These are phyloP conservation scores for Penicillium angulare DNA, from an alignment of 495 filamentous ascomycete genomes.

Conservation along the genomic window DNA sequence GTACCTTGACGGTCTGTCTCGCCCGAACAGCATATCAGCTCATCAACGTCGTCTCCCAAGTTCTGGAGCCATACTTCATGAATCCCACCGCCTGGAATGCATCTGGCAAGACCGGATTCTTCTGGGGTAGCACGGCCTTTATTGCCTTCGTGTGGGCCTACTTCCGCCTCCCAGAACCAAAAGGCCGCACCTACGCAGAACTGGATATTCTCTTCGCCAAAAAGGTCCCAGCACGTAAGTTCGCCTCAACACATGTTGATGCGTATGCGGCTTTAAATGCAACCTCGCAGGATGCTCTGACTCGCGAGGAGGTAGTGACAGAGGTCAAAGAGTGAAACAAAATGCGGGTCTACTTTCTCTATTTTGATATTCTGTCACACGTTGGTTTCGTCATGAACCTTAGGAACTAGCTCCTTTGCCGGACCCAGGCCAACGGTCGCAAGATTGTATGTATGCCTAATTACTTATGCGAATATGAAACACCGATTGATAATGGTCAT, in stretches of 20 bases:
- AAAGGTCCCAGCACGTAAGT: constrained; percentile 58
- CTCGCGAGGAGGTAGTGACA: constrained; percentile 5
- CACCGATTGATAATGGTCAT: too few relatives aligned
- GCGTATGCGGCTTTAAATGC: constrained; percentile 40
- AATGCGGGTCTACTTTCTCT: not conserved
- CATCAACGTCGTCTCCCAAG: constrained; percentile 58
- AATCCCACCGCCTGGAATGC: constrained; percentile 67
- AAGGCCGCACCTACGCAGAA: constrained; percentile 64
- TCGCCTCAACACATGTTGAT: constrained; percentile 55
- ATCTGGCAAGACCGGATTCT: constrained; percentile 65
- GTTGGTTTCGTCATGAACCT: not conserved
- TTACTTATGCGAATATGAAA: not conserved
- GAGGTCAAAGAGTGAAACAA: constrained; percentile 15
- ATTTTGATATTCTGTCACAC: not conserved
- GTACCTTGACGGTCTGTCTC: constrained; percentile 63
- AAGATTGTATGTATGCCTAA: not conserved
- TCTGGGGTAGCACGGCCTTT: constrained; percentile 65
- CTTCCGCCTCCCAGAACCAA: constrained; percentile 67
- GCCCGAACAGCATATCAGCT: constrained; percentile 66
- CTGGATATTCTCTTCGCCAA: constrained; percentile 64
- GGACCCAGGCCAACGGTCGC: not conserved
- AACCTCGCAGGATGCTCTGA: constrained; percentile 20
- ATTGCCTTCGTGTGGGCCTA: constrained; percentile 63
- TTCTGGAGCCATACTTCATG: constrained; percentile 67
- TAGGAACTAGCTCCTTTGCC: not conserved